These are phyloP conservation scores for Leccinum pallidistipes DNA, from an alignment of 1,284 basidiomycete species.

Conservation along the genomic window DNA sequence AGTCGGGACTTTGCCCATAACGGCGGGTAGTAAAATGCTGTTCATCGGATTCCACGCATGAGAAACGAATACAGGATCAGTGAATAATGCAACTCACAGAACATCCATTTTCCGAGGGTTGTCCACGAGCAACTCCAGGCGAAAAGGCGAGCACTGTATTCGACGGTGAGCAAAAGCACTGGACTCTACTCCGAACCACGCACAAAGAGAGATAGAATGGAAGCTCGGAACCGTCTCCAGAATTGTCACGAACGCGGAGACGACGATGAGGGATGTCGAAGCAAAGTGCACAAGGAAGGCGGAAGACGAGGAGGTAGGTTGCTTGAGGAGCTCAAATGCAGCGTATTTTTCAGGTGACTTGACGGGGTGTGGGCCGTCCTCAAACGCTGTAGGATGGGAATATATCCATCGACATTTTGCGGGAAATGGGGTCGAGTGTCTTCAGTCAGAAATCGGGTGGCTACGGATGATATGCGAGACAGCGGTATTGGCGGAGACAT, in stretches of 20 bases:
- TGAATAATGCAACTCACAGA: conserved; percentile 50
- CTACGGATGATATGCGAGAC: conserved; percentile 23
- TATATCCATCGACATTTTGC: conserved; percentile 37
- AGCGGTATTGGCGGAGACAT: conserved; percentile 36
- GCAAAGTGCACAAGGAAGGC: conserved; percentile 68
- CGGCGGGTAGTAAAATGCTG: conserved; percentile 56
- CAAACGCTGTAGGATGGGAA: conserved; percentile 38
- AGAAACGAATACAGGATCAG: conserved; percentile 5
- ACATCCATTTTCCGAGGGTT: conserved; percentile 61
- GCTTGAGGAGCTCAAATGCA: conserved; percentile 63
- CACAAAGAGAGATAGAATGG: conserved; percentile 64
- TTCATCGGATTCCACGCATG: conserved; percentile 7
- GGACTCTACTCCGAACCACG: conserved; percentile 84
- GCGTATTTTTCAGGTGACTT: conserved; percentile 58
- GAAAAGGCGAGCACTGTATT: conserved; percentile 65
- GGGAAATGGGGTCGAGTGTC: conserved; percentile 32
- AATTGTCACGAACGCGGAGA: conserved; percentile 79
- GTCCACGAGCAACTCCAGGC: conserved; percentile 67
- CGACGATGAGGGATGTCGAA: conserved; percentile 61
- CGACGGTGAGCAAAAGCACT: conserved; percentile 81
- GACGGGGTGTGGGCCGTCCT: conserved; percentile 40
- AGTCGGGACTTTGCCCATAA: conserved; percentile 67
- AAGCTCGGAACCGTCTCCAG: conserved; percentile 85
- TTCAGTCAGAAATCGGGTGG: conserved; percentile 40
- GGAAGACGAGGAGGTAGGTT: conserved; percentile 62